Base-by-base conservation (phyloP, 495 filamentous ascomycete genomes). In the Pyrenula massariospora region DNA sequence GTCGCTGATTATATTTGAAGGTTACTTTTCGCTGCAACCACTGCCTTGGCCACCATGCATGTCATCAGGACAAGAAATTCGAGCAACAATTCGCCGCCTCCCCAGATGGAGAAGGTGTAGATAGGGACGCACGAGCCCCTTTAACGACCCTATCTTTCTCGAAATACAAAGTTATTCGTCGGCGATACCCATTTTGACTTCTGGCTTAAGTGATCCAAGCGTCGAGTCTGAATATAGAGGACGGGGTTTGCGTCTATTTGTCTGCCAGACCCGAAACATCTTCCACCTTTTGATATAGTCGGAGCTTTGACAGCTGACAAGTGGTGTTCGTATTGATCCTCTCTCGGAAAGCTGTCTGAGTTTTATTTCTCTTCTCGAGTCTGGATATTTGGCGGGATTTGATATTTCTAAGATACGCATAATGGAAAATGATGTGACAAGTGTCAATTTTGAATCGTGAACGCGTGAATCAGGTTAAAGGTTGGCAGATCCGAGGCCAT, bases 1-100 rank as follows among this genome's bases (percentile, higher is more conserved):
- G 12, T n/a, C n/a, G 25, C 47, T 42, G 25, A 53, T 11, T 22
- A 52, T 42, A 50, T 55, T 25, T 19, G 23, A 31, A 85, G 81
- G 78, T 63, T 72, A 2, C 65, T 77, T 8, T 85, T 81, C 58
- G 62, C 72, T 0, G 69, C 68, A 31, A 82, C 81, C 1, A 70
- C 73, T 1, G 63, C 66, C n/a, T 59, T 77, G 21, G 71, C 74
- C 0, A 62, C 64, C 20, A 54, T 76, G 2, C 67, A 70, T 24
- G 60, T 73, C 47, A 48, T 65, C 12, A 61, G 67, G 1, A 68
- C 68, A 0, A 58, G 66, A 19, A 52, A 52, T 19, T 5, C 19
- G 19, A 24, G 50, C 19, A 52, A 24, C 10, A 52, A 5, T 19
- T 5, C n/a, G 8, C n/a, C 19, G 20, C n/a, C n/a, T 8, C 50